Conservation (phyloP, 2,329 filamentous ascomycete species). For the Monilinia vaccinii-corymbosi region DNA sequence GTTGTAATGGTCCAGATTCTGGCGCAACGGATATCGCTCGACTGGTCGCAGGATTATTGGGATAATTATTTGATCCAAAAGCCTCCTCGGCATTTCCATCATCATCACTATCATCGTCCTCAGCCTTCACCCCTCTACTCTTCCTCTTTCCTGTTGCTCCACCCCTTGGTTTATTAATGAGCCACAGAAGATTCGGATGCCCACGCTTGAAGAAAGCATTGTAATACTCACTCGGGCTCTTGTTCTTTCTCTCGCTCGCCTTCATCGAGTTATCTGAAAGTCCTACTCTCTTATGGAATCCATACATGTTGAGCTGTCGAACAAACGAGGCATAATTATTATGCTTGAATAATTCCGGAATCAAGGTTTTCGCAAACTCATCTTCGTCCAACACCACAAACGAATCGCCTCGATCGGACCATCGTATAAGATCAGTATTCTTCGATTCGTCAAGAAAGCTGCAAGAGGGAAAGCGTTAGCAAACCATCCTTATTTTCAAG, state of each 20-base stretch:
- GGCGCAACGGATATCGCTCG: conserved; percentile 30
- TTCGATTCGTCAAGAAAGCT: conserved; percentile 91
- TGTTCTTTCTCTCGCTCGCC: conserved; percentile 92
- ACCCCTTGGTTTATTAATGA: conserved; percentile 91
- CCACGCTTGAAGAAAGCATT: conserved; percentile 94
- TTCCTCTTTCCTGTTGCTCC: conserved; percentile 47
- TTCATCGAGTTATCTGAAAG: conserved; percentile 97
- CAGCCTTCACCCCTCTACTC: conserved; percentile 47
- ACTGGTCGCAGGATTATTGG: conserved; percentile 36
- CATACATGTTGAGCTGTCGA: conserved; percentile 59
- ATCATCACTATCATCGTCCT: conserved; percentile 64
- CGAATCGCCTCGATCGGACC: conserved; percentile 93
- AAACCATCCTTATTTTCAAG: conserved; percentile 18
- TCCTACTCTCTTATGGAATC: conserved; percentile 64
- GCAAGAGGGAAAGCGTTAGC: conserved; percentile 16
- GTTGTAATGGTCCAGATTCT: conserved; percentile 40
- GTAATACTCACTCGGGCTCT: conserved; percentile 96
- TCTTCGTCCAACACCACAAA: conserved; percentile 97
- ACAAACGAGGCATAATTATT: conserved; percentile 75
- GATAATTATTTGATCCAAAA: conserved; percentile 20
- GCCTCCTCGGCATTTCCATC: conserved; percentile 36
- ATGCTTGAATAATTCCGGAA: conserved; percentile 70
- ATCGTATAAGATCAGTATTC: conserved; percentile 90
- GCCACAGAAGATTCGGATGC: conserved; percentile 84
- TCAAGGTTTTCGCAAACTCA: conserved; percentile 66